These are phyloP conservation scores for Triglochin maritima DNA, from an alignment of 106 monocot species.

Conservation along the genomic window DNA sequence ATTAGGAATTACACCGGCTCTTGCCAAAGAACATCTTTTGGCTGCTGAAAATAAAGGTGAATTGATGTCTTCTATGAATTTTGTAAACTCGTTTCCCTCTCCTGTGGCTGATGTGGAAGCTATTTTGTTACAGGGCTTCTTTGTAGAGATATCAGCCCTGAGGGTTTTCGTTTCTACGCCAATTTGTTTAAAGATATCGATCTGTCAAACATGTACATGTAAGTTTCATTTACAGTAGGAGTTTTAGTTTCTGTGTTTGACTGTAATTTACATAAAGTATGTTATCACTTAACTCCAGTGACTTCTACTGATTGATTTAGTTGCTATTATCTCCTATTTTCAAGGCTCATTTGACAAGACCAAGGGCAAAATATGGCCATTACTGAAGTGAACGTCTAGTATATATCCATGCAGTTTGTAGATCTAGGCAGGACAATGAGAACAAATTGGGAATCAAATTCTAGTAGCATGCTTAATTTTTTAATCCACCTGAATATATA, in stretches of 20 bases:
- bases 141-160: constrained; percentile 91
- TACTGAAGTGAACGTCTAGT: too few relatives aligned
- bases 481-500: too few relatives aligned
- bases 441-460: too few relatives aligned
- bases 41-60: constrained; percentile 79
- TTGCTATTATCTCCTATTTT: too few relatives aligned
- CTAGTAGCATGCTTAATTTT: too few relatives aligned
- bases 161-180: constrained; percentile 83
- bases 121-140: constrained; percentile 51
- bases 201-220: constrained; percentile 47
- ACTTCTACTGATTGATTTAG: neutral
- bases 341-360: too few relatives aligned
- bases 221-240: constrained; percentile 14
- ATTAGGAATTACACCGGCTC: constrained; percentile 79
- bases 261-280: neutral
- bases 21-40: constrained; percentile 88
- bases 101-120: neutral
- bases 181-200: constrained; percentile 87
- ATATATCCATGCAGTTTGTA: too few relatives aligned
- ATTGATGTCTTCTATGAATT: neutral
- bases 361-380: too few relatives aligned
- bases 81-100: neutral
- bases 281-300: neutral
- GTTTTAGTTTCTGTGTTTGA: neutral
- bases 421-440: too few relatives aligned